phyloP scores from a whole-genome alignment of 2,329 filamentous ascomycete species.

The Fusarium buharicum region DNA sequence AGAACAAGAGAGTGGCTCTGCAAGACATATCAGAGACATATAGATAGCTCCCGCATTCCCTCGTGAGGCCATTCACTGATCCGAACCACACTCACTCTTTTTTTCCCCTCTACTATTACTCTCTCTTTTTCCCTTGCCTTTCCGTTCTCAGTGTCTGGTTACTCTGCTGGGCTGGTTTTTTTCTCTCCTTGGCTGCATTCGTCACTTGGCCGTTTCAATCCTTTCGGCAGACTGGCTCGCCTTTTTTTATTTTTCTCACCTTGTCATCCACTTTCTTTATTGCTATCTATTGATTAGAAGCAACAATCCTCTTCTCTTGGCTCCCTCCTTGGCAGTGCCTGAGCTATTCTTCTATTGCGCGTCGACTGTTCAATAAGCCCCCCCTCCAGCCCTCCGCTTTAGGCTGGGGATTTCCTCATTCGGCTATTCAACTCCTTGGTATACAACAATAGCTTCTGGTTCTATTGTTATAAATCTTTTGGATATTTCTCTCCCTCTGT shows the following conservation, averaged over 20 bases:
- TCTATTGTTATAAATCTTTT: constrained; percentile 33
- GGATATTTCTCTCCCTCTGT: background rate
- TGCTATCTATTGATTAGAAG: constrained; percentile 30
- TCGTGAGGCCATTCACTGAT: constrained; percentile 31
- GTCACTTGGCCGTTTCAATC: constrained; percentile 47
- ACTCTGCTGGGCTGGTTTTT: constrained; percentile 18
- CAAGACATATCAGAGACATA: constrained; percentile 37
- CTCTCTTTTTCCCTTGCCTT: constrained; percentile 9
- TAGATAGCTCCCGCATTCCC: constrained; percentile 45
- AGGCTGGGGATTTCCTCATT: constrained; percentile 25
- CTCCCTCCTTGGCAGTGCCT: constrained; percentile 36
- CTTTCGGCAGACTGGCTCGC: constrained; percentile 48
- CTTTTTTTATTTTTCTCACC: constrained; percentile 19
- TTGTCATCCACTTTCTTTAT: constrained; percentile 14
- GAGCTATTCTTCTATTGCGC: constrained; percentile 12
- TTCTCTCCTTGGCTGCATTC: constrained; percentile 26
- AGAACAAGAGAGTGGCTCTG: background rate
- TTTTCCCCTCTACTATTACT: background rate
- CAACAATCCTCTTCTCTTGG: constrained; percentile 23
- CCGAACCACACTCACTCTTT: constrained; percentile 25
- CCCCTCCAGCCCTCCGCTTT: constrained; percentile 28
- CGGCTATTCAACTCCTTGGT: constrained; percentile 10
- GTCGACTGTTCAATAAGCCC: constrained; percentile 22
- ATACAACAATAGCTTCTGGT: constrained; percentile 27
- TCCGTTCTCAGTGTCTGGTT: constrained; percentile 41